Evolutionary conservation across 1,139 yeast species (phyloP).

Genomic region (Blastobotrys buckinghamii): DNA sequence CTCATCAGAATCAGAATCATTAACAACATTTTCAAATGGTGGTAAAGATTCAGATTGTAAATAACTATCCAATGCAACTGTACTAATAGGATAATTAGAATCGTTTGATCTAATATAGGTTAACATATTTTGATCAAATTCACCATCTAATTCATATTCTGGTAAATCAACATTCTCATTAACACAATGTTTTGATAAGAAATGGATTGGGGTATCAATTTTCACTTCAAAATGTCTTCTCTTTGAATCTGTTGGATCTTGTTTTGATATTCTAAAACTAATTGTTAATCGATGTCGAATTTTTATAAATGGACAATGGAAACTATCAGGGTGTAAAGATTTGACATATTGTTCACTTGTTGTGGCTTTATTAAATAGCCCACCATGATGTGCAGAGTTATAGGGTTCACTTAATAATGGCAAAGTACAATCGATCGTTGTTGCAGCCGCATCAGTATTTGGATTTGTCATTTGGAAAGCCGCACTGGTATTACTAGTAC

Average conservation of each 20-base stretch:
- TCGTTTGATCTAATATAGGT: constrained; percentile 11
- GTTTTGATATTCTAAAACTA: constrained; percentile 68
- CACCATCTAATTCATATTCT: constrained; percentile 47
- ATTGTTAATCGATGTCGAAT: constrained; percentile 74
- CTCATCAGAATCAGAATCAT: constrained; percentile 16
- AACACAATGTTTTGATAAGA: constrained; percentile 67
- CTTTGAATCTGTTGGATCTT: constrained; percentile 46
- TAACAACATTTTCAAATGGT: constrained; percentile 28
- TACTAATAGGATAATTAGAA: constrained; percentile 8
- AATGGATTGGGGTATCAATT: constrained; percentile 75
- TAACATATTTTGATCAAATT: constrained; percentile 6
- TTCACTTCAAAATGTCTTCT: constrained; percentile 85
- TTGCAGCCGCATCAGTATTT: constrained; percentile 9
- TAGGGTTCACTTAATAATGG: constrained; percentile 21
- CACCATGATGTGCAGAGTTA: constrained; percentile 12
- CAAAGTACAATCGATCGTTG: constrained; percentile 18
- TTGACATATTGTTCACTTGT: constrained; percentile 14
- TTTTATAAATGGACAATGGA: constrained; percentile 62
- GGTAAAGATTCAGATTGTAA: constrained; percentile 17
- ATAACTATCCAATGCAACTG: constrained; percentile 7
- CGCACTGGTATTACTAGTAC: background rate
- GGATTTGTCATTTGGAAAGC: background rate
- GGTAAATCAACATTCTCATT: constrained; percentile 68
- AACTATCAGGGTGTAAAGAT: constrained; percentile 56
- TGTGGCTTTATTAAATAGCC: constrained; percentile 16